These are phyloP conservation scores for Davidsoniella neocaledoniae DNA, from an alignment of 2,329 filamentous ascomycete species.

Conservation along the genomic window DNA sequence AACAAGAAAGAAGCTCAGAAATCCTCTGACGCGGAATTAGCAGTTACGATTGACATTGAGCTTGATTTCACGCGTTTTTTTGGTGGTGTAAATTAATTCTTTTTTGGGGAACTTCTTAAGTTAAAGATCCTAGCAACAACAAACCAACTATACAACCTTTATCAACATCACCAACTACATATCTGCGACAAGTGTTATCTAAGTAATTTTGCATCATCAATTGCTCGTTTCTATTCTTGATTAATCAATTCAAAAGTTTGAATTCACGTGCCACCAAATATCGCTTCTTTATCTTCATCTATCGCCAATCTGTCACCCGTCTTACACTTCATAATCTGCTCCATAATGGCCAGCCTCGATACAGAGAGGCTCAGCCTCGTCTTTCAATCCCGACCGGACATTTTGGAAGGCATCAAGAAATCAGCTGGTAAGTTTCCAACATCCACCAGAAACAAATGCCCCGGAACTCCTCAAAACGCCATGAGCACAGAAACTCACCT, in stretches of 20 bases:
- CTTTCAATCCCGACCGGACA: slow-evolving; percentile 39
- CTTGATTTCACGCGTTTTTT: not conserved
- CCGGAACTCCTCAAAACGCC: not conserved
- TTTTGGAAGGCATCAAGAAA: slow-evolving; percentile 34
- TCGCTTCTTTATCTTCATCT: too few relatives aligned
- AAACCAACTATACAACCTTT: not conserved
- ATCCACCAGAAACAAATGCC: not conserved
- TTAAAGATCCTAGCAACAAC: not conserved
- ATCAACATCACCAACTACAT: not conserved
- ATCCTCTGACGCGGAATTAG: not conserved
- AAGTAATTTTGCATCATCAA: too few relatives aligned
- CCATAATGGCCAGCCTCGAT: slow-evolving; percentile 31
- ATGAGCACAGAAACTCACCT: not conserved
- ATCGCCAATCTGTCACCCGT: too few relatives aligned
- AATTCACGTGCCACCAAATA: too few relatives aligned
- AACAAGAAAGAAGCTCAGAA: too few relatives aligned
- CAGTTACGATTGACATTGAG: not conserved
- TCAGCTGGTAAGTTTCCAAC: slow-evolving; percentile 29
- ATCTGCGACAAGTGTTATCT: too few relatives aligned
- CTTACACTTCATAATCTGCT: too few relatives aligned
- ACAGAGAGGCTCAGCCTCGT: slow-evolving; percentile 31
- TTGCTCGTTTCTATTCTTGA: too few relatives aligned
- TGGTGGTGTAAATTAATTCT: too few relatives aligned
- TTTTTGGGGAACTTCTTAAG: not conserved
- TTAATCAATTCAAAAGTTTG: too few relatives aligned